Evolutionary conservation across 2,329 filamentous ascomycete species (phyloP).

Genomic region (Fusarium hainanense): DNA sequence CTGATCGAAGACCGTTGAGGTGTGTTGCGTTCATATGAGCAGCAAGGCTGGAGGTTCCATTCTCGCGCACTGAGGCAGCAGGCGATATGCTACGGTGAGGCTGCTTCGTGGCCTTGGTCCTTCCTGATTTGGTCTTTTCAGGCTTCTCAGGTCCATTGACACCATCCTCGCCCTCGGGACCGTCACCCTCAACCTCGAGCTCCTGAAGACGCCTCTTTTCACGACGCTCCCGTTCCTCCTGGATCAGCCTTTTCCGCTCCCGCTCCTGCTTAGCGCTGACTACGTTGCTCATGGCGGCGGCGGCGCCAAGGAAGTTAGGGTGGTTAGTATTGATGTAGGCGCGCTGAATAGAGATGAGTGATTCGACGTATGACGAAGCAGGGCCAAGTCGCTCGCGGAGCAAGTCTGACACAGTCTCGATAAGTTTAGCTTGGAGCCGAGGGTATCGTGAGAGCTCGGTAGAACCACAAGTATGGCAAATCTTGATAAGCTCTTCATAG

Average conservation of each 20-base stretch:
- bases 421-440: slow-evolving; percentile 93
- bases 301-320: slow-evolving; percentile 96
- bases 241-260: slow-evolving; percentile 81
- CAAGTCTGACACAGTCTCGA: slow-evolving; percentile 97
- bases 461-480: slow-evolving; percentile 97
- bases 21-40: slow-evolving; percentile 61
- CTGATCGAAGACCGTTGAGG: slow-evolving; percentile 64
- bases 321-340: slow-evolving; percentile 99
- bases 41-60: slow-evolving; percentile 69
- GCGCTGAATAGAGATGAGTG: slow-evolving; percentile 94
- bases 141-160: slow-evolving; percentile 58
- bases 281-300: slow-evolving; percentile 96
- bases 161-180: slow-evolving; percentile 69
- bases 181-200: slow-evolving; percentile 80
- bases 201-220: slow-evolving; percentile 88
- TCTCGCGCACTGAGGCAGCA: slow-evolving; percentile 70
- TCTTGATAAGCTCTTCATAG: slow-evolving; percentile 99
- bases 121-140: slow-evolving; percentile 58
- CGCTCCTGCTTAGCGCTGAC: slow-evolving; percentile 95
- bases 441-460: slow-evolving; percentile 93
- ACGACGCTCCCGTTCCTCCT: slow-evolving; percentile 87
- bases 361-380: slow-evolving; percentile 91
- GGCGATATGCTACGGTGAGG: slow-evolving; percentile 84
- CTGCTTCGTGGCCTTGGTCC: slow-evolving; percentile 50
- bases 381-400: slow-evolving; percentile 92